Percentiles rank a stretch among this genome's conserved stretches.
These are phyloP conservation scores for Neodidymelliopsis sp. DNA, from an alignment of 2,329 filamentous ascomycete genomes.

Conservation along the genomic window DNA sequence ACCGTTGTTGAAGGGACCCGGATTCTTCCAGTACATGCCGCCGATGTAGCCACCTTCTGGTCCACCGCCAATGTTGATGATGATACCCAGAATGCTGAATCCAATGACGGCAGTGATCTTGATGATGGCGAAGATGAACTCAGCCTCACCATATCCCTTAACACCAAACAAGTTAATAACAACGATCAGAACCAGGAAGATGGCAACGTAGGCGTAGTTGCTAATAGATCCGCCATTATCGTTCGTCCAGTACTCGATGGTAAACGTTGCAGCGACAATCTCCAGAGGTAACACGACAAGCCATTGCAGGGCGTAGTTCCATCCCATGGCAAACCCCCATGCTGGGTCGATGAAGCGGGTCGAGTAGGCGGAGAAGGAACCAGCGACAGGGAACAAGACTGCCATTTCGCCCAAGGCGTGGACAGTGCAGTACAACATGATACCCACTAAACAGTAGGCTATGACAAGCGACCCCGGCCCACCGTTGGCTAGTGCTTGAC, in stretches of 20 bases:
- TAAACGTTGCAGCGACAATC: conserved; percentile 85
- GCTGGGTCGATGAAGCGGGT: conserved; percentile 92
- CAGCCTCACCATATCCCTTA: conserved; percentile 86
- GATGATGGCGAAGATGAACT: conserved; percentile 85
- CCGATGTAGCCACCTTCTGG: conserved; percentile 75
- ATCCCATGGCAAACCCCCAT: conserved; percentile 95
- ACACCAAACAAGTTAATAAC: conserved; percentile 73
- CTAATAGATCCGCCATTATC: conserved; percentile 50
- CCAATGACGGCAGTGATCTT: conserved; percentile 87
- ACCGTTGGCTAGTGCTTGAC: conserved; percentile 49
- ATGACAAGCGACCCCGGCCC: conserved; percentile 49
- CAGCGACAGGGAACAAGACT: conserved; percentile 87
- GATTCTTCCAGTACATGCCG: conserved; percentile 75
- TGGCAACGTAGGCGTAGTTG: conserved; percentile 73
- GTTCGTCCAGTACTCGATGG: conserved; percentile 80
- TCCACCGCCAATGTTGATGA: conserved; percentile 80
- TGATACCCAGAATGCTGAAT: conserved; percentile 87
- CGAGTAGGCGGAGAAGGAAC: conserved; percentile 90
- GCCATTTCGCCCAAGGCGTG: conserved; percentile 92
- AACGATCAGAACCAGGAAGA: conserved; percentile 81
- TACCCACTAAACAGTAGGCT: conserved; percentile 68
- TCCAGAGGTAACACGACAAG: conserved; percentile 82
- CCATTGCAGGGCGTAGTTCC: conserved; percentile 94
- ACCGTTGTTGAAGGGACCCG: conserved; percentile 81
- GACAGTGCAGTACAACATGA: conserved; percentile 91